Evolutionary conservation across 495 filamentous ascomycete genomes (phyloP).

Genomic region (Tuber aestivum): DNA sequence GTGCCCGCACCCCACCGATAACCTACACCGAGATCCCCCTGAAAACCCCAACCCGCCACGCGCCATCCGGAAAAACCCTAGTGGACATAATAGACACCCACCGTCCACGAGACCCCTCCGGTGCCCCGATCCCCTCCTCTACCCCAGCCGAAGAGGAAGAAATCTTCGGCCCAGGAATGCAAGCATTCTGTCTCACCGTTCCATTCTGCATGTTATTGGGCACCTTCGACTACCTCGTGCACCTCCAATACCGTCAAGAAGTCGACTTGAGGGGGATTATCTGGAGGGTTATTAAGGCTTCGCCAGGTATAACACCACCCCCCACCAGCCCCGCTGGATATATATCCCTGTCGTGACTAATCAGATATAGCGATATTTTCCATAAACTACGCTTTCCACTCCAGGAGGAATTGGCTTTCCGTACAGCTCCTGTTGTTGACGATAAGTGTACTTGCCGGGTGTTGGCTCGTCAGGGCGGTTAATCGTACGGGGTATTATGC

Average conservation of each 20-base stretch:
- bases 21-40: constrained; percentile 52
- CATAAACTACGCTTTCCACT: constrained; percentile 57
- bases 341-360: constrained; percentile 37
- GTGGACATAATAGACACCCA: constrained; percentile 59
- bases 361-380: constrained; percentile 53
- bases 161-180: constrained; percentile 52
- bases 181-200: constrained; percentile 61
- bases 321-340: not conserved
- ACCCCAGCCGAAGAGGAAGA: constrained; percentile 41
- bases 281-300: constrained; percentile 49
- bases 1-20: constrained; percentile 46
- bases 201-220: constrained; percentile 77
- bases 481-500: constrained; percentile 75
- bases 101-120: constrained; percentile 48
- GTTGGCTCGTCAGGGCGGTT: constrained; percentile 71
- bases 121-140: constrained; percentile 39
- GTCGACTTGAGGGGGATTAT: constrained; percentile 57
- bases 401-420: constrained; percentile 47
- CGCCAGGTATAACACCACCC: constrained; percentile 47
- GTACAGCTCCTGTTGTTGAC: constrained; percentile 59
- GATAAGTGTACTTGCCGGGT: constrained; percentile 55
- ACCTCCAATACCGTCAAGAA: constrained; percentile 76
- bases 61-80: constrained; percentile 50
- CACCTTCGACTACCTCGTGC: constrained; percentile 82
- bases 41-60: constrained; percentile 43